These are phyloP conservation scores for Jasminum sambac DNA, from an alignment of 257 asterid species.

Conservation along the genomic window DNA sequence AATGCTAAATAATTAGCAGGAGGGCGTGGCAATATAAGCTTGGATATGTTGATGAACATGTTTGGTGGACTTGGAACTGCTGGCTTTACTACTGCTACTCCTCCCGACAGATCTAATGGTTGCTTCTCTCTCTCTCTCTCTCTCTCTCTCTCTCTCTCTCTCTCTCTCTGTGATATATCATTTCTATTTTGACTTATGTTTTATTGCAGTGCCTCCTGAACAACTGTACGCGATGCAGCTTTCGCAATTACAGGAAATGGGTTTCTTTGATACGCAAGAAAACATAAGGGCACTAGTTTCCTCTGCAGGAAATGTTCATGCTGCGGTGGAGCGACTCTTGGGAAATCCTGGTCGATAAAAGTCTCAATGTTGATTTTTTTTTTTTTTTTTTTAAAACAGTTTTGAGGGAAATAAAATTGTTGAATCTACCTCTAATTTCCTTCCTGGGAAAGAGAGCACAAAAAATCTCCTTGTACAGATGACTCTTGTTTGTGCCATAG, in stretches of 20 bases:
- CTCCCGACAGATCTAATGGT: conserved; percentile 41
- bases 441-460: conserved; percentile 22
- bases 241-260: conserved; percentile 51
- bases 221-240: conserved; percentile 49
- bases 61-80: conserved; percentile 50
- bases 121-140: not conserved
- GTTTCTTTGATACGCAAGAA: conserved; percentile 54
- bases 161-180: not conserved
- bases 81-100: conserved; percentile 29
- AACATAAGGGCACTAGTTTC: conserved; percentile 46
- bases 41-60: conserved; percentile 52
- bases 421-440: conserved; percentile 10
- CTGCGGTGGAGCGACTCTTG: conserved; percentile 53
- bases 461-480: conserved; percentile 20
- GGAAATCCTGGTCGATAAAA: conserved; percentile 40
- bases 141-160: not conserved
- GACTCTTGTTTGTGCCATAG: not conserved
- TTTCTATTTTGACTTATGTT: not conserved
- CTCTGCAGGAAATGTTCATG: conserved; percentile 55
- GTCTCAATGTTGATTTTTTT: conserved; percentile 7
- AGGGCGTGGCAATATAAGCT: conserved; percentile 28
- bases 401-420: conserved; percentile 24
- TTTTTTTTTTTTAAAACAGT: conserved; percentile 20
- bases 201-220: conserved; percentile 23
- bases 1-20: conserved; percentile 24